Base-by-base conservation (phyloP, 78 protist species). In the Dictyostelium firmibasis region DNA sequence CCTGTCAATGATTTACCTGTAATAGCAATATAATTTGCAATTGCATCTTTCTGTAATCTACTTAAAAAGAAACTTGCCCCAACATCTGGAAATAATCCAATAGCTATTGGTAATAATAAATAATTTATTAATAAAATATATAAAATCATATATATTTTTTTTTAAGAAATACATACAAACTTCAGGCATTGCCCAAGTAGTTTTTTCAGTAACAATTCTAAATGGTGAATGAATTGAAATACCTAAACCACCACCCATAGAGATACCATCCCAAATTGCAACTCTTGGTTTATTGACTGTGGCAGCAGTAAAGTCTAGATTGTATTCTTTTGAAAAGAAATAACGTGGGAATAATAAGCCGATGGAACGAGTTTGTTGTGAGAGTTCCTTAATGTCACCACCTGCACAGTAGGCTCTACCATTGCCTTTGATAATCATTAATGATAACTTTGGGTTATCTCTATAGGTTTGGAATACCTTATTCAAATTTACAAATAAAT, bases 321-420 rank as follows among this genome's bases (percentile, higher is more conserved):
- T 41, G 81, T 98, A 98, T 86, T 98, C 99, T 35, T 96, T 91
- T 16, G 76, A 29, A 92, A 98, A 98, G 96, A 97, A 98, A 53
- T 81, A 91, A 36, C 57, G 64, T 60, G 96, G 96, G 72, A 86
- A 75, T 74, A 96, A 33, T 38, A 74, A 69, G 14, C 96, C 84
- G n/a, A 70, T 70, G 36, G 74, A 38, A 74, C 84, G 31, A 44
- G 94, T 89, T 29, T 89, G 86, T 41, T 43, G 43, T 29, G 94
- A 64, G 0, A 89, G 50, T 70, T 89, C 94, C 67, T 85, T 85
- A 60, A 98, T 84, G 92, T 98, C 99, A 82, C 99, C 99, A 47
- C 99, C 99, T 3, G 99, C 98, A 62, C 98, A 98, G 77, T 97
- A 97, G 23, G 98, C 98, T 91, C 95, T 98, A 25, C 98, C 98